These are phyloP conservation scores for Colletotrichum acutatum DNA, from an alignment of 2,329 filamentous ascomycete genomes.

Conservation along the genomic window DNA sequence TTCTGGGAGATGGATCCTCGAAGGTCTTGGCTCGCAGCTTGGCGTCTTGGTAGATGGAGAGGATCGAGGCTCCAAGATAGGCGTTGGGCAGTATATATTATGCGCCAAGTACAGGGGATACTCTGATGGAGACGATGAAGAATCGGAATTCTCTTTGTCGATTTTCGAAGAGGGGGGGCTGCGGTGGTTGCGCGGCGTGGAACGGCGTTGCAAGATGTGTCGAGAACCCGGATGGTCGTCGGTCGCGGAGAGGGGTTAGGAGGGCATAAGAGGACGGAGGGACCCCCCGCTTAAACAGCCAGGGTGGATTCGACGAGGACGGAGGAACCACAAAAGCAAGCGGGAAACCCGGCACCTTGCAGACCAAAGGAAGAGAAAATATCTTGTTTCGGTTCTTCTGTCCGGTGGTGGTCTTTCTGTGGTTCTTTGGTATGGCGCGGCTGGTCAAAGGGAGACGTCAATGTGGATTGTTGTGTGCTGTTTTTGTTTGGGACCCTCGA, in stretches of 20 bases:
- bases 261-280: slow-evolving; percentile 29
- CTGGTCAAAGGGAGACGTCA: slow-evolving; percentile 5
- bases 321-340: slow-evolving; percentile 21
- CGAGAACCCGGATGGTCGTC: slow-evolving; percentile 32
- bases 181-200: not conserved
- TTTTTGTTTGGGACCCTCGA: not conserved
- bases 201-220: slow-evolving; percentile 1
- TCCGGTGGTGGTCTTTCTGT: slow-evolving; percentile 5
- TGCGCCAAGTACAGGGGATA: slow-evolving; percentile 13
- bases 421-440: not conserved
- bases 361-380: slow-evolving; percentile 1
- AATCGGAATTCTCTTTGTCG: not conserved
- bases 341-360: slow-evolving; percentile 26
- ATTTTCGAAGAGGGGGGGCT: not conserved
- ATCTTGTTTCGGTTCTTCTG: slow-evolving; percentile 12
- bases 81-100: slow-evolving; percentile 26
- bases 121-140: not conserved
- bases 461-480: not conserved
- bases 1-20: slow-evolving; percentile 8
- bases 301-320: slow-evolving; percentile 24
- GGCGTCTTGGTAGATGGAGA: slow-evolving; percentile 25
- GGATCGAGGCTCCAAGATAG: slow-evolving; percentile 6
- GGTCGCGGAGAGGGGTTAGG: slow-evolving; percentile 19
- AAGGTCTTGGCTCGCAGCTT: slow-evolving; percentile 32
- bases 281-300: slow-evolving; percentile 8